Base-by-base conservation (phyloP, 345 rosid genomes). In the Populus tremula region DNA sequence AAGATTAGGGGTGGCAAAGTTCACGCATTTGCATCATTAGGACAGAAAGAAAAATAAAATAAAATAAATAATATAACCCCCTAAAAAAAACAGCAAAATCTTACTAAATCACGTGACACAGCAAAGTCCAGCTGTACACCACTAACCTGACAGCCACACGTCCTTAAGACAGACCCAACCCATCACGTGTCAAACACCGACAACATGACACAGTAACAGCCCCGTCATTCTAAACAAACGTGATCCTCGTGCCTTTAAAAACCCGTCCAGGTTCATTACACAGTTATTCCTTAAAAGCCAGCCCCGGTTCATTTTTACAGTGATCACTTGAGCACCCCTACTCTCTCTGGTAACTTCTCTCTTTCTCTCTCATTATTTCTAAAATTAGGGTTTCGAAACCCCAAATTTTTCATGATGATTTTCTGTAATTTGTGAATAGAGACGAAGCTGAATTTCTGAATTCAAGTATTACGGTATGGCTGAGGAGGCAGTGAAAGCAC, bases 401-500 rank as follows among this genome's bases (percentile, higher is more conserved):
- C 13, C 11, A 33, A 9, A 9, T 41, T 10, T 41, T 41, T 41
- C 0, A 41, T 41, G 45, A 11, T 41, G 45, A 41, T 4, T 47
- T 47, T 14, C 50, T 47, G 50, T 47, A 47, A 13, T 13, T 13
- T 47, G 18, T 47, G 17, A 4, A 47, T 11, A 41, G 45, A 41
- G 45, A 41, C 45, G 45, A 9, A 41, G 13, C 11, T 41, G 45
- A 10, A 41, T 2, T 41, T 41, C 45, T 41, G 45, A 10, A 2
- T 41, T 41, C 13, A 41, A 56, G 14, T 8, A 56, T 21, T 54
- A 21, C 13, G 62, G 25, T 10, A 50, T 76, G 78, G 65, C 71
- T 3, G 73, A 70, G 97, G 93, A 94, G 70, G 85, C 88, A 80
- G 85, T 83, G 61, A 76, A 77, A 74, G 85, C 47, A 69, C 81